These are phyloP conservation scores for Fusarium annulatum DNA, from an alignment of 2,329 filamentous ascomycete species.

Conservation along the genomic window DNA sequence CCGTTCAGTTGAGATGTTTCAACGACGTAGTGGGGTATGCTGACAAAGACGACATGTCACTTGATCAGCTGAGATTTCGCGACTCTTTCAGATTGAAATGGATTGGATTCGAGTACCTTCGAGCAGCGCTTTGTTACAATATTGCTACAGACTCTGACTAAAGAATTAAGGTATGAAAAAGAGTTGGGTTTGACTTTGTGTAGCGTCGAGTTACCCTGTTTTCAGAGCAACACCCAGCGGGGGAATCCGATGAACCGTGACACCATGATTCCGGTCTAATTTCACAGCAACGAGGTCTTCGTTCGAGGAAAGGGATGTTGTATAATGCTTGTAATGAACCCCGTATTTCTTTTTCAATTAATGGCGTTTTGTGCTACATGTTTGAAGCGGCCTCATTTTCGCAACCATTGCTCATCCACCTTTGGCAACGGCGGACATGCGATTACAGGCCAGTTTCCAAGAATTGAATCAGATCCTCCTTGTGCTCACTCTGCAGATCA, in stretches of 20 bases:
- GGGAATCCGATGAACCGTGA: accelerated
- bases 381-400: background rate
- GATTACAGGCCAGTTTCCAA: slow-evolving; percentile 17
- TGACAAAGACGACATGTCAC: slow-evolving; percentile 25
- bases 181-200: background rate
- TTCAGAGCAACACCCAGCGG: background rate
- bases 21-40: slow-evolving; percentile 17
- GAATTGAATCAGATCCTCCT: slow-evolving; percentile 18
- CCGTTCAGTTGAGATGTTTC: background rate
- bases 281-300: accelerated
- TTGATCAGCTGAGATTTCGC: background rate
- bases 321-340: accelerated
- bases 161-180: accelerated
- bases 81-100: too few relatives aligned
- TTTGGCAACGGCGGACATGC: accelerated
- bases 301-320: accelerated
- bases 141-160: accelerated
- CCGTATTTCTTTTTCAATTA: too few relatives aligned
- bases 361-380: accelerated
- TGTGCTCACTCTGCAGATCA: slow-evolving; percentile 11
- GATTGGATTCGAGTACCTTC: accelerated
- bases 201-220: background rate
- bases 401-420: accelerated
- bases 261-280: background rate
- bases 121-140: accelerated